Evolutionary conservation across 331 rosid species (phyloP), one percentile per base, ranked within the genome.

Genomic region (Acacia concinna): DNA sequence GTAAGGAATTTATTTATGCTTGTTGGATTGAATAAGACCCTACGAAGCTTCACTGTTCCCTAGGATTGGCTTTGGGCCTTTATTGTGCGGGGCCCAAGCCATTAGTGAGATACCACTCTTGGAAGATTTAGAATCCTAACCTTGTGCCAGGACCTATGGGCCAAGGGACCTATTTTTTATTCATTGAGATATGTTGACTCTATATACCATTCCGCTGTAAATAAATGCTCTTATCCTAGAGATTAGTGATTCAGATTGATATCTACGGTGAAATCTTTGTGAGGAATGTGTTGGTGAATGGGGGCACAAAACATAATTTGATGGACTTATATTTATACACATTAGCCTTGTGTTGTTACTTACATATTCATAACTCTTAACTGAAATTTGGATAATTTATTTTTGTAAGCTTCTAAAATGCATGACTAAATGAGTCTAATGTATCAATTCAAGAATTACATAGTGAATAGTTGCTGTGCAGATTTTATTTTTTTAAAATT

Each of bases 341-440:
- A 40, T 23, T 54, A 27, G 25, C 73, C 73, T 68, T 68, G 13
- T 23, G 54, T 68, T 68, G 54, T 40, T 68, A 40, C 73, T 40
- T 68, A 23, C 28, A 40, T 68, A 13, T 41, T 68, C 21, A 21
- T 5, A 68, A 23, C 12, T 68, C 54, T 40, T 21, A 40, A 68
- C 2, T 68, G 54, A 68, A 67, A 37, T 38, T 67, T 4, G 18
- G 51, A 21, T 18, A n/a, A 38, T 21, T 67, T 44, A 1, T 67
- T 67, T 17, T 37, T 38, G 32, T 41, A 37, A 67, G 15, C 51
- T 51, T 38, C 6, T 38, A 38, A 37, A 27, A 21, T 35, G 72
- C 72, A 67, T 67, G 32, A 67, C 38, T 64, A 44, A 14, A 63
- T 63, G 68, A 63, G 18, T 52, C 25, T 21, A 8, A 52, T 52